Evolutionary conservation across 139 green algal species (phyloP).

Genomic region (Micractinium conductrix): DNA sequence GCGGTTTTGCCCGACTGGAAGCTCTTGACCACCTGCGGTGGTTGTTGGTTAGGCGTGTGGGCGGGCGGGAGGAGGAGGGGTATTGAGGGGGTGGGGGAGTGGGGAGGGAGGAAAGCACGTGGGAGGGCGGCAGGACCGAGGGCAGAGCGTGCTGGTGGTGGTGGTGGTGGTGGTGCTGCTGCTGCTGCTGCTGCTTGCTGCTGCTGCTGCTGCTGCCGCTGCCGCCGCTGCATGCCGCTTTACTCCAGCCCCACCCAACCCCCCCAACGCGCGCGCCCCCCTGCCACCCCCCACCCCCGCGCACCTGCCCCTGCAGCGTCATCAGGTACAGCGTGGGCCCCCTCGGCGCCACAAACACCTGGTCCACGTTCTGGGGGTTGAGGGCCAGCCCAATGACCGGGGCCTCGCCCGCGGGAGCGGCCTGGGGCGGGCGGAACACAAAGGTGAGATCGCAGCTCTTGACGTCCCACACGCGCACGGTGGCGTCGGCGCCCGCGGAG

Average conservation of each 20-base stretch:
- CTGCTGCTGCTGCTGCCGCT: too few relatives aligned
- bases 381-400: slow-evolving; percentile 77
- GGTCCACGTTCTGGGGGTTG: slow-evolving; percentile 85
- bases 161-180: too few relatives aligned
- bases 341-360: slow-evolving; percentile 88
- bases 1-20: slow-evolving; percentile 65
- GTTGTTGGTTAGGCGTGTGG: background rate
- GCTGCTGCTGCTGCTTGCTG: too few relatives aligned
- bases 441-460: slow-evolving; percentile 89
- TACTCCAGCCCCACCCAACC: background rate
- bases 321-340: slow-evolving; percentile 85
- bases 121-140: too few relatives aligned
- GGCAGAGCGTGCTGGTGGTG: too few relatives aligned
- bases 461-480: slow-evolving; percentile 92
- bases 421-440: slow-evolving; percentile 59
- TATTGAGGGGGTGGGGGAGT: too few relatives aligned
- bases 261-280: too few relatives aligned
- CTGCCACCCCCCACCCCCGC: background rate
- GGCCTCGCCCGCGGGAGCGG: slow-evolving; percentile 54
- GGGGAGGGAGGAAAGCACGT: too few relatives aligned
- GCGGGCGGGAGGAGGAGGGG: background rate
- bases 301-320: slow-evolving; percentile 77
- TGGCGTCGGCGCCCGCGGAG: slow-evolving; percentile 81
- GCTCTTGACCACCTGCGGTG: slow-evolving; percentile 68
- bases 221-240: too few relatives aligned